These are phyloP conservation scores for Trichoderma koningiopsis DNA, from an alignment of 2,329 filamentous ascomycete species.

Conservation along the genomic window DNA sequence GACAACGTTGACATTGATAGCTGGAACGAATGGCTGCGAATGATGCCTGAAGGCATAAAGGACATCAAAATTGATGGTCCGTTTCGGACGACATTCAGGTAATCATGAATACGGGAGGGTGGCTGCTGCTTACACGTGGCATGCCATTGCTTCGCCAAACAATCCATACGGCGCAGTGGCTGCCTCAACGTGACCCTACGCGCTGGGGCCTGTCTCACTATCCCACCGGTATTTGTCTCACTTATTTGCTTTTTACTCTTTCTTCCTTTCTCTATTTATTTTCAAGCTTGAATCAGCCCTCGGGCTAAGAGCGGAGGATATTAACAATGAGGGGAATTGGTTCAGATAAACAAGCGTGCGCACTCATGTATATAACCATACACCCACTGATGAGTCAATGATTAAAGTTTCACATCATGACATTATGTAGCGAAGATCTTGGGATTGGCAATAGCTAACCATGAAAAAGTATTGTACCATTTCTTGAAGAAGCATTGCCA, in stretches of 20 bases:
- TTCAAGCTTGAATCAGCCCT: constrained; percentile 1
- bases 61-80: constrained; percentile 59
- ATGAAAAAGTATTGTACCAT: not conserved
- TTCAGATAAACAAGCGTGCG: constrained; percentile 1
- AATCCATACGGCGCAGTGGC: not conserved
- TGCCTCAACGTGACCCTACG: not conserved
- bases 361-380: not conserved
- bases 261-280: constrained; percentile 10
- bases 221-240: not conserved
- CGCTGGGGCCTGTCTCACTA: not conserved
- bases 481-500: not conserved
- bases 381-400: constrained; percentile 32
- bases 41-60: constrained; percentile 59
- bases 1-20: constrained; percentile 54
- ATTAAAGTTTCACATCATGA: constrained; percentile 29
- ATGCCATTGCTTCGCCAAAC: not conserved
- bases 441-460: constrained; percentile 16
- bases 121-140: not conserved
- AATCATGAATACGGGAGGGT: not conserved
- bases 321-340: not conserved
- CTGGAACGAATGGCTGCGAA: constrained; percentile 61
- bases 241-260: constrained; percentile 3
- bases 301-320: not conserved
- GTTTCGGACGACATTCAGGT: constrained; percentile 38
- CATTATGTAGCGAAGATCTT: constrained; percentile 22